Base-by-base conservation (phyloP, 805 yeast genomes). In the Yamadazyma laniorum region DNA sequence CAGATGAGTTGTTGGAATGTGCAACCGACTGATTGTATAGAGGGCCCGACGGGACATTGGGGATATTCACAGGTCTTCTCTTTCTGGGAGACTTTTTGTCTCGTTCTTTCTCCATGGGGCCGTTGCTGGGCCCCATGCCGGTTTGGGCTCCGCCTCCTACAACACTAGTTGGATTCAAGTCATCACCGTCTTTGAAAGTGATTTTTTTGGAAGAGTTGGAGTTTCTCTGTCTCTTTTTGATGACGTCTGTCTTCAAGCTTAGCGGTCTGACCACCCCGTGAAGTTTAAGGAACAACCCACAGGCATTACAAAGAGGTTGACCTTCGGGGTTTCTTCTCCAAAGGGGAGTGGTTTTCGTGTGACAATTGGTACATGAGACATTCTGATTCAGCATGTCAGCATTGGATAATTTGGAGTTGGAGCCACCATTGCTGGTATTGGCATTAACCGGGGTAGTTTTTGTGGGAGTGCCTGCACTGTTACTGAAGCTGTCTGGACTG, bases 211-310 rank as follows among this genome's bases (percentile, higher is more conserved):
- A 38, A 3, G 43, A 32, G 33, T 49, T 50, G 15, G 59, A 48
- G 5, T 65, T 65, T 36, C 96, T 72, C 60, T 90, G 95, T 51
- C 99, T 75, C 61, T 89, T 87, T 59, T 89, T 88, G 39, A 91
- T 90, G 1, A 90, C 93, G 57, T 90, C 96, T 0, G 97, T 85
- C 56, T 89, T 90, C 52, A 90, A 68, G 11, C 95, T 84, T 35
- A 91, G 67, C 0, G 99, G 99, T 41, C 98, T 71, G 45, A 87
- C 95, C 3, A 88, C 91, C n/a, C 97, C 98, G 54, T 91, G 98
- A 17, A 91, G 68, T 60, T 91, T 91, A 53, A 86, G 74, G 52
- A 91, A 91, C 43, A 91, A 67, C 0, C 98, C 99, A 67, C 99
- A 91, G 0, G 99, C 98, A 60, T 91, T 91, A 65, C 98, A 91